Evolutionary conservation across 805 yeast genomes (phyloP).

Genomic region (Candida piceae): DNA sequence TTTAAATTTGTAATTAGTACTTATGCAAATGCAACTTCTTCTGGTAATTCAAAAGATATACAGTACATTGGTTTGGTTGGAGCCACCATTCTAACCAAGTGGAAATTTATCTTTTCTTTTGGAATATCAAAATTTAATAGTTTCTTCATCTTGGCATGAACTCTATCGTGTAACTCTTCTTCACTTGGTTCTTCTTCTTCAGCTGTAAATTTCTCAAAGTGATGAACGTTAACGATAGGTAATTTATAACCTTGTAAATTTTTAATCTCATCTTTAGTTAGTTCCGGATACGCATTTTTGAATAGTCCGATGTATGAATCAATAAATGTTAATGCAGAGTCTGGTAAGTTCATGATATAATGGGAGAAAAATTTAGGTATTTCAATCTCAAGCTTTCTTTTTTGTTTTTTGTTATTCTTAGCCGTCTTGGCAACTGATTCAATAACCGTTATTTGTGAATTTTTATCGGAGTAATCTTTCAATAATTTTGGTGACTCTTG

Average conservation of each 20-base stretch:
- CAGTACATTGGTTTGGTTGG: constrained; percentile 97
- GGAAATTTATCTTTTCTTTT: constrained; percentile 53
- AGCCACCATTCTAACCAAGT: constrained; percentile 87
- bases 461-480: constrained; percentile 42
- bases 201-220: constrained; percentile 85
- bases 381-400: constrained; percentile 14
- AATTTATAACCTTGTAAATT: constrained; percentile 45
- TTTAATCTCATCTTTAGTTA: constrained; percentile 32
- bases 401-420: constrained; percentile 20
- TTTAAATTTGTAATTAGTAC: too few species aligned
- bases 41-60: constrained; percentile 70
- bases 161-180: constrained; percentile 63
- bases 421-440: constrained; percentile 13
- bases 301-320: constrained; percentile 76
- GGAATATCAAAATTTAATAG: constrained; percentile 45
- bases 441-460: constrained; percentile 29
- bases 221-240: constrained; percentile 82
- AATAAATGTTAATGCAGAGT: constrained; percentile 78
- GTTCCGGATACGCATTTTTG: constrained; percentile 32
- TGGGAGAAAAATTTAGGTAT: constrained; percentile 60
- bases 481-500: constrained; percentile 50
- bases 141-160: constrained; percentile 48
- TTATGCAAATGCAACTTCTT: constrained; percentile 50
- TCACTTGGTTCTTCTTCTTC: constrained; percentile 66
- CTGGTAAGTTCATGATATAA: constrained; percentile 95